Percentiles rank a stretch among this genome's conserved stretches.
These are phyloP conservation scores for Rhodocollybia butyracea DNA, from an alignment of 768 basidiomycete species.

Conservation along the genomic window DNA sequence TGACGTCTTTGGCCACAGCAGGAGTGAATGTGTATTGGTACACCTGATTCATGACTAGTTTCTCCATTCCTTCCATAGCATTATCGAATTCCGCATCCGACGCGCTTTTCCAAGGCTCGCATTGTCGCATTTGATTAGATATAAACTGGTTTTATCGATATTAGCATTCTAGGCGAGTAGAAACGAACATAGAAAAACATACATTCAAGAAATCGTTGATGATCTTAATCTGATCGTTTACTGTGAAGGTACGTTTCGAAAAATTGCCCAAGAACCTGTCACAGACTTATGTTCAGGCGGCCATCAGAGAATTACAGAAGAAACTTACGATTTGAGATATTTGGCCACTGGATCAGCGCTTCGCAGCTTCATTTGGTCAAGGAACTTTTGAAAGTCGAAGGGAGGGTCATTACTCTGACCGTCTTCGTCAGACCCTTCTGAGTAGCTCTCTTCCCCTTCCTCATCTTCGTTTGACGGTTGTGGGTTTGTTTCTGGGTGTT, in stretches of 20 bases:
- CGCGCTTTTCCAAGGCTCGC: slow-evolving; percentile 78
- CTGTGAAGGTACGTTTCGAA: slow-evolving; percentile 85
- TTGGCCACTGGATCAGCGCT: slow-evolving; percentile 91
- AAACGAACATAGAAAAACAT: slow-evolving; percentile 22
- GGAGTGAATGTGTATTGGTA: slow-evolving; percentile 97
- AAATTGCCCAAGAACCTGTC: slow-evolving; percentile 90
- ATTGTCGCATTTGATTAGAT: slow-evolving; percentile 77
- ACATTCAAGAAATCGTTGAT: slow-evolving; percentile 92
- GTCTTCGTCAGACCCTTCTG: background rate
- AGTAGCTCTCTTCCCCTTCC: background rate
- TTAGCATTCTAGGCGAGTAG: slow-evolving; percentile 11
- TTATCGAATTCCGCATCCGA: slow-evolving; percentile 90
- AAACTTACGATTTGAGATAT: slow-evolving; percentile 88
- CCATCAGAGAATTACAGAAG: background rate
- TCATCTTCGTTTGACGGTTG: background rate
- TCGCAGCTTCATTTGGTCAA: slow-evolving; percentile 90
- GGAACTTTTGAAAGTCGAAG: slow-evolving; percentile 93
- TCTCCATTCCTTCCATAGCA: slow-evolving; percentile 98
- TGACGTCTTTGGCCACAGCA: slow-evolving; percentile 53
- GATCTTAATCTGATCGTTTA: slow-evolving; percentile 91
- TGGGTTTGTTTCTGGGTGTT: slow-evolving; percentile 7
- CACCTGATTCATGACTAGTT: slow-evolving; percentile 96
- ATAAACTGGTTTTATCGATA: slow-evolving; percentile 65
- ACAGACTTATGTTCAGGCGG: background rate
- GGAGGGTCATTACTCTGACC: slow-evolving; percentile 30